Evolutionary conservation across 305 asterid species (phyloP).

Genomic region (Fraxinus xanthoxyloides): DNA sequence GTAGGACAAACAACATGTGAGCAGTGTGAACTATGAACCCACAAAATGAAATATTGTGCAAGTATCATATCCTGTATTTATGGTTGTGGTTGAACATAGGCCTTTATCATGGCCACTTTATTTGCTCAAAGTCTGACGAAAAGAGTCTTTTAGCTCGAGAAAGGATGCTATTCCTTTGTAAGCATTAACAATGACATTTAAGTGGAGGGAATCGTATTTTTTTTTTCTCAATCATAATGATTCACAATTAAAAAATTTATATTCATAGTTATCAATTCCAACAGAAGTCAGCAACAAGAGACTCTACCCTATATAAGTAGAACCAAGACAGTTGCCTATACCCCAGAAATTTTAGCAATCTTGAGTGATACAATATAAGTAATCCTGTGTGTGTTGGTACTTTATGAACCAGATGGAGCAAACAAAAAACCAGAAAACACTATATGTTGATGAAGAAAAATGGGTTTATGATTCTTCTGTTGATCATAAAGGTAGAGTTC

Average conservation of each 20-base stretch:
- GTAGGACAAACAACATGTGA: neutral
- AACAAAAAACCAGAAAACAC: constrained; percentile 21
- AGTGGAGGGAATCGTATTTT: constrained; percentile 29
- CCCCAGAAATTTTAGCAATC: neutral
- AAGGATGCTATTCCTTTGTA: constrained; percentile 32
- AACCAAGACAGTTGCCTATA: constrained; percentile 11
- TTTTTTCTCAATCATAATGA: constrained; percentile 31
- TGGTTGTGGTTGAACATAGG: constrained; percentile 12
- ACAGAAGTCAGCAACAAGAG: constrained; percentile 8
- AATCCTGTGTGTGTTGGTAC: constrained; percentile 9
- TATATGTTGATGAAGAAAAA: constrained; percentile 40
- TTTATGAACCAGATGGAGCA: constrained; percentile 28
- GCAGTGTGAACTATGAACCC: neutral
- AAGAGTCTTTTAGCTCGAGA: constrained; percentile 8
- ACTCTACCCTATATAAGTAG: constrained; percentile 24
- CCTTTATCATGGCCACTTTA: constrained; percentile 26
- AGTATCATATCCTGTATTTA: constrained; percentile 25
- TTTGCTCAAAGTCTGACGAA: constrained; percentile 16
- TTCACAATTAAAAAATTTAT: neutral
- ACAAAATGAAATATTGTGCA: neutral
- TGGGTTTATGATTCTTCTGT: constrained; percentile 75
- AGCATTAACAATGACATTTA: constrained; percentile 7
- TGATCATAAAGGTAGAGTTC: constrained; percentile 66
- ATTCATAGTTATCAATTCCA: constrained; percentile 2
- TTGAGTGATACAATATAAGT: neutral